Conservation (phyloP, 495 filamentous ascomycete species). For the Baudoinia panamericana region DNA sequence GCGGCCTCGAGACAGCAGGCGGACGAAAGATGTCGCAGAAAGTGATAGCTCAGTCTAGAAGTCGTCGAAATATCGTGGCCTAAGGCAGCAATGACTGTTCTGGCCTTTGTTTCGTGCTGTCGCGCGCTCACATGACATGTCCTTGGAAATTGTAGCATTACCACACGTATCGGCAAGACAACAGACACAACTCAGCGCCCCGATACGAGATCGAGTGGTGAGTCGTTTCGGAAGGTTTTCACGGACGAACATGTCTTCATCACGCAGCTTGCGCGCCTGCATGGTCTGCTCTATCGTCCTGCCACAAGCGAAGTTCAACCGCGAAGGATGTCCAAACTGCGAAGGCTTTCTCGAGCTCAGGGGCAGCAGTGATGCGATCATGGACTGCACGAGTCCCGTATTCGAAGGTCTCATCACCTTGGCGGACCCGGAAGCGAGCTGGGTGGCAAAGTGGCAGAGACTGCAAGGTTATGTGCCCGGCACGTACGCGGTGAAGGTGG, state of each 20-base stretch:
- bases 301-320: slow-evolving; percentile 20
- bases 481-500: slow-evolving; percentile 87
- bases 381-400: slow-evolving; percentile 87
- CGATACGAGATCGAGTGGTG: too few species aligned
- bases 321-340: slow-evolving; percentile 81
- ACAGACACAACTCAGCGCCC: neutral
- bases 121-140: too few species aligned
- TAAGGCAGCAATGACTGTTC: too few species aligned
- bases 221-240: neutral
- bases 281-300: slow-evolving; percentile 96
- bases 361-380: slow-evolving; percentile 62
- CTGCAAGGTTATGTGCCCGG: slow-evolving; percentile 73
- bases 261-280: slow-evolving; percentile 81
- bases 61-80: too few species aligned
- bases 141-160: too few species aligned
- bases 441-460: slow-evolving; percentile 93
- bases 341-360: slow-evolving; percentile 74
- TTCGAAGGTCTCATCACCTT: slow-evolving; percentile 82
- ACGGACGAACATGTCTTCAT: slow-evolving; percentile 30
- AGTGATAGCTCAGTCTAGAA: too few species aligned
- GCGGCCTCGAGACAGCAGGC: too few species aligned
- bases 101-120: too few species aligned
- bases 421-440: slow-evolving; percentile 61
- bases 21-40: too few species aligned
- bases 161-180: too few species aligned